These are phyloP conservation scores for Psophocarpus tetragonolobus DNA, from an alignment of 306 rosid species.

Conservation along the genomic window DNA sequence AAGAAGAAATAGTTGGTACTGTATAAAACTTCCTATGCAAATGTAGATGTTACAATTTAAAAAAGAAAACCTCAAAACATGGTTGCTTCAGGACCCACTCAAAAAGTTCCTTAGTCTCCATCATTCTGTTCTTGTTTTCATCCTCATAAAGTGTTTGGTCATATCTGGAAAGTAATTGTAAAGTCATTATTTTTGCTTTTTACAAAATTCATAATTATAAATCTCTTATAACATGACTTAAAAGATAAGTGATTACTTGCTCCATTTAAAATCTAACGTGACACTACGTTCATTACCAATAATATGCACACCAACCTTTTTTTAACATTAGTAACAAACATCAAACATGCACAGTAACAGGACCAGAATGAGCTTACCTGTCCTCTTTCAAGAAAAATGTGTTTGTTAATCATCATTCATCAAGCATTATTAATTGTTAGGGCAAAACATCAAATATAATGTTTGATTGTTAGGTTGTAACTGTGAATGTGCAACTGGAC, in stretches of 20 bases:
- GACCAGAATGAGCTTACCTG: background rate
- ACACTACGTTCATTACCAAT: background rate
- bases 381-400: background rate
- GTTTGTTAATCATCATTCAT: background rate
- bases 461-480: background rate
- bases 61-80: conserved; percentile 7
- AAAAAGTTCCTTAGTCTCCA: conserved; percentile 15
- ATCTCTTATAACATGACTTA: background rate
- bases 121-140: conserved; percentile 15
- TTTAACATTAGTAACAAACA: background rate
- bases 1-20: background rate
- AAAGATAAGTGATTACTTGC: background rate
- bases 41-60: background rate
- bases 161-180: background rate
- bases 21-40: background rate
- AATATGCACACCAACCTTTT: background rate
- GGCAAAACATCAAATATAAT: background rate
- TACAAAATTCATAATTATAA: background rate
- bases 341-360: background rate
- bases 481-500: background rate
- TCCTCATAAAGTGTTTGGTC: conserved; percentile 17
- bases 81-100: conserved; percentile 8
- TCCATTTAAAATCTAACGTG: no score
- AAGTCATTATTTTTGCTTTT: background rate
- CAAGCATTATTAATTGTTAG: background rate